Evolutionary conservation across 2,329 filamentous ascomycete species (phyloP).

Genomic region (Parastagonospora nodorum): DNA sequence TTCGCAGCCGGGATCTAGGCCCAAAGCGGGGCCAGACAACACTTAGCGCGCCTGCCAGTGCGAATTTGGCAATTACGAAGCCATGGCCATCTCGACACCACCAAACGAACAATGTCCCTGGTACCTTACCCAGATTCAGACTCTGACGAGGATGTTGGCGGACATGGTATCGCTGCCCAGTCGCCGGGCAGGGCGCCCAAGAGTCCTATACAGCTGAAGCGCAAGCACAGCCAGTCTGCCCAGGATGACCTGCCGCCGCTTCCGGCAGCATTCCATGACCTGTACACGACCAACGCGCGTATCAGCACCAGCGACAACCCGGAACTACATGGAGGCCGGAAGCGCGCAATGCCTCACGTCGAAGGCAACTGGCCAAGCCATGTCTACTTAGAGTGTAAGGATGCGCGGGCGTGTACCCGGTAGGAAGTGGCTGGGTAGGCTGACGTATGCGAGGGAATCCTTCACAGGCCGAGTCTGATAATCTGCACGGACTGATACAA

Average conservation of each 20-base stretch:
- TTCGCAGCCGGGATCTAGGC: slow-evolving; percentile 24
- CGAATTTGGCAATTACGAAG: slow-evolving; percentile 22
- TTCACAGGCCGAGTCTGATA: slow-evolving; percentile 38
- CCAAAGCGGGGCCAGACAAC: slow-evolving; percentile 15
- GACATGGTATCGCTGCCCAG: slow-evolving; percentile 10
- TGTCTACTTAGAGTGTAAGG: slow-evolving; percentile 88
- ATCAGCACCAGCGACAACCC: slow-evolving; percentile 82
- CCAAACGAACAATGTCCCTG: slow-evolving; percentile 36
- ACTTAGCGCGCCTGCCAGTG: not conserved
- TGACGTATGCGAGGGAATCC: slow-evolving; percentile 47
- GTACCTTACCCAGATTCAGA: slow-evolving; percentile 60
- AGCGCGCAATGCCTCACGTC: slow-evolving; percentile 80
- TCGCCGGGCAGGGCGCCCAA: slow-evolving; percentile 12
- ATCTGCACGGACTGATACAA: slow-evolving; percentile 36
- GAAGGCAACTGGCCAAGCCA: slow-evolving; percentile 93
- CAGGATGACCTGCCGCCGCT: slow-evolving; percentile 67
- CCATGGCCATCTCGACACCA: slow-evolving; percentile 18
- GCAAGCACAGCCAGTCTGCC: slow-evolving; percentile 32
- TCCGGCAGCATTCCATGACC: slow-evolving; percentile 80
- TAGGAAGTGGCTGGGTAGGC: slow-evolving; percentile 21
- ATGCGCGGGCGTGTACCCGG: slow-evolving; percentile 5
- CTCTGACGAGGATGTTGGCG: slow-evolving; percentile 51
- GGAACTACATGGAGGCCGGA: slow-evolving; percentile 81
- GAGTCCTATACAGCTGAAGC: slow-evolving; percentile 26
- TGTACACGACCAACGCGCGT: slow-evolving; percentile 83